Base-by-base conservation (phyloP, 169 alveolate genomes). In the Eimeria acervulina region DNA sequence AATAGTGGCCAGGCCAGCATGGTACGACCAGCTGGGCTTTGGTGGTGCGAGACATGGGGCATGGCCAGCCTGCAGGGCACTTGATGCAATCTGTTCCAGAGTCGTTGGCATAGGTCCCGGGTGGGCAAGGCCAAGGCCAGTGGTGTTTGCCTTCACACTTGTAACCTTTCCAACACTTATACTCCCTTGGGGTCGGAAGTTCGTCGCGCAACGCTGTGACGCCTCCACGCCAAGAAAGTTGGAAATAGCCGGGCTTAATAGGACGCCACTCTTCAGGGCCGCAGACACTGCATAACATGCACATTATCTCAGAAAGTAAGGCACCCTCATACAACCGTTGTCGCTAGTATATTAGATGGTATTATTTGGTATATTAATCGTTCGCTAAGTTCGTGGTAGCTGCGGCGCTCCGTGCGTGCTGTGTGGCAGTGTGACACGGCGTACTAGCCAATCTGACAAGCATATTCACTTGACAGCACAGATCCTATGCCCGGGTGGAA, bases 1-100 rank as follows among this genome's bases (percentile, higher is more conserved):
- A 85, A 31, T 85, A 85, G 55, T 85, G 93, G 40, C 93, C 93
- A 85, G 93, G 93, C 93, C 93, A 85, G 81, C 93, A 85, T n/a
- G 93, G 66, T 26, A 85, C 55, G 19, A 85, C 93, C 61, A 85
- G 80, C 59, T 85, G 80, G 7, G 63, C 31, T 28, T 59, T 61
- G 63, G 19, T 61, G 31, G 93, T 85, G 93, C 93, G 93, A 59
- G 81, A 12, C 78, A 55, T 85, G 26, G 93, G 93, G 81, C 93
- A 85, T 0, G 93, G 93, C 93, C 93, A 85, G 21, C 93, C 93
- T 26, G 93, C 93, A 1, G 93, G 93, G 80, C 93, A 85, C 63
- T 85, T 85, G 81, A 85, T 61, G 80, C 93, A 85, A 23, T 85
- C 93, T 33, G 93, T 85, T 28, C 93, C 93, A 4, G 68, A 68